Conservation (phyloP, 2,329 filamentous ascomycete species). For the Colletotrichum sp. region DNA sequence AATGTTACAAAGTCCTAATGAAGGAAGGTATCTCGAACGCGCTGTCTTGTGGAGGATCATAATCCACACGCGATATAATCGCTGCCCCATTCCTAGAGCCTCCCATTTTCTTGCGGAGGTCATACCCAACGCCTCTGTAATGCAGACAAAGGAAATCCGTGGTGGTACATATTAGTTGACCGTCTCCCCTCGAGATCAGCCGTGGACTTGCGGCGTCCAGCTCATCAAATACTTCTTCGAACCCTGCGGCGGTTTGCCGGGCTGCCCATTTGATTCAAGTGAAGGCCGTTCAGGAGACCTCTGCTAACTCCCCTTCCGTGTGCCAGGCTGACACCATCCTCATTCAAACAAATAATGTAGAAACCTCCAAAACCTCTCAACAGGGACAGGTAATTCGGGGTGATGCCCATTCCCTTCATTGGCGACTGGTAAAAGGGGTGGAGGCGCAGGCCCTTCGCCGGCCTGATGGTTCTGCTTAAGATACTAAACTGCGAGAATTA, state of each 20-base stretch:
- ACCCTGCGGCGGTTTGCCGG: background rate
- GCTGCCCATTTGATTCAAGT: background rate
- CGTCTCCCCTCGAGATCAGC: background rate
- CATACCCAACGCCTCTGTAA: background rate
- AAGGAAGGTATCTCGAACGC: constrained; percentile 8
- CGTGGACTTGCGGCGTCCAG: background rate
- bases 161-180: constrained; percentile 15
- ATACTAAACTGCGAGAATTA: background rate
- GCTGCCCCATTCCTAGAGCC: background rate
- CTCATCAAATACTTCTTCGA: background rate
- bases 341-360: background rate
- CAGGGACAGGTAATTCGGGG: background rate
- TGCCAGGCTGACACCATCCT: background rate
- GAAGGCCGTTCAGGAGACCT: background rate
- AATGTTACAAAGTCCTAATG: constrained; percentile 1
- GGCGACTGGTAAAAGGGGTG: background rate
- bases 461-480: fast-evolving
- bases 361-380: background rate
- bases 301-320: background rate
- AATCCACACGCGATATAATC: background rate
- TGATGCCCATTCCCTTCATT: background rate
- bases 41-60: background rate
- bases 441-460: too few species aligned
- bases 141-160: constrained; percentile 2
- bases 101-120: background rate